Evolutionary conservation across 768 basidiomycete genomes (phyloP).

Genomic region (Tylopilus subfusipes): DNA sequence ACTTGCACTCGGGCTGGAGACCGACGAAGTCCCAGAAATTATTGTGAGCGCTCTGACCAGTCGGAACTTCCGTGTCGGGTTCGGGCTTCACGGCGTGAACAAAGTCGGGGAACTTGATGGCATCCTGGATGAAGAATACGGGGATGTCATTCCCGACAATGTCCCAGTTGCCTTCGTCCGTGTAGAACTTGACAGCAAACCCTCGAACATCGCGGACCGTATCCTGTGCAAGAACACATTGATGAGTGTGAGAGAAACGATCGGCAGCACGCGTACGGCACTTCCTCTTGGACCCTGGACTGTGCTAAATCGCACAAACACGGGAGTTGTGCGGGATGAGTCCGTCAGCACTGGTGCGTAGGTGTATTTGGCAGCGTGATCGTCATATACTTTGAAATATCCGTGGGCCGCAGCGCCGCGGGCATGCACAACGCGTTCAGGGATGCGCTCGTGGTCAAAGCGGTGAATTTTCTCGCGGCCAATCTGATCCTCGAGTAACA

Average conservation of each 20-base stretch:
- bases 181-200: conserved; percentile 82
- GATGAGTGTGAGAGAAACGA: background rate
- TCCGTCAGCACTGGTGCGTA: conserved; percentile 70
- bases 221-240: conserved; percentile 38
- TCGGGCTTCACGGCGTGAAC: conserved; percentile 85
- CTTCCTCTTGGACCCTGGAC: conserved; percentile 81
- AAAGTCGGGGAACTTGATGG: conserved; percentile 83
- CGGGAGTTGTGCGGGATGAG: conserved; percentile 65
- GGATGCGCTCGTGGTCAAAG: conserved; percentile 88
- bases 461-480: conserved; percentile 71
- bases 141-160: conserved; percentile 83
- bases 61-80: conserved; percentile 76
- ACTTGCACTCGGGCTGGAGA: conserved; percentile 60
- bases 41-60: conserved; percentile 70
- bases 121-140: conserved; percentile 79
- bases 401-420: conserved; percentile 81
- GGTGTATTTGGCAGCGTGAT: conserved; percentile 67
- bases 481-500: conserved; percentile 75
- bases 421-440: conserved; percentile 75
- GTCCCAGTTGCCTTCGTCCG: conserved; percentile 84
- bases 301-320: conserved; percentile 83
- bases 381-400: conserved; percentile 71
- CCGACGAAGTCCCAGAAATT: conserved; percentile 86
- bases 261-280: conserved; percentile 48
- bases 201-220: conserved; percentile 85